Evolutionary conservation across 805 yeast species (phyloP).

Genomic region (Teunomyces funiuensis): DNA sequence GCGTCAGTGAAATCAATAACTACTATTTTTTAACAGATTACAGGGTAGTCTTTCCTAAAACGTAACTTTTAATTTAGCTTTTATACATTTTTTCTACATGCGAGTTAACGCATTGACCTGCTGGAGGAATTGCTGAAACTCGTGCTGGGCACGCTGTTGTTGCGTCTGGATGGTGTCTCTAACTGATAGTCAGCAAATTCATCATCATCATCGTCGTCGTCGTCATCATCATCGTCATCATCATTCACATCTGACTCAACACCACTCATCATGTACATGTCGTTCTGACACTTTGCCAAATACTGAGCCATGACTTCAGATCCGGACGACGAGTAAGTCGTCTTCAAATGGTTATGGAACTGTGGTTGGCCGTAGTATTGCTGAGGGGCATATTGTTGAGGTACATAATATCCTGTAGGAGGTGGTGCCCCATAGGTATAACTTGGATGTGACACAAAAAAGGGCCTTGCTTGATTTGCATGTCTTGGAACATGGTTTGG

Average conservation of each 20-base stretch:
- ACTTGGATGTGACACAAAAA: constrained; percentile 7
- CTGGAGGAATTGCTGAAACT: background rate
- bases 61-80: background rate
- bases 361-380: constrained; percentile 8
- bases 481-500: constrained; percentile 7
- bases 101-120: constrained; percentile 1
- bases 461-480: constrained; percentile 4
- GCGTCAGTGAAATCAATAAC: background rate
- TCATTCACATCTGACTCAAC: no score
- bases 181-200: background rate
- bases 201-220: constrained; percentile 3
- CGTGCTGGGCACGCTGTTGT: background rate
- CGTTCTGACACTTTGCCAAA: constrained; percentile 69
- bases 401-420: constrained; percentile 10
- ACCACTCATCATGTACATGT: constrained; percentile 50
- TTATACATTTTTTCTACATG: background rate
- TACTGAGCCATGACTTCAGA: constrained; percentile 79
- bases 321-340: constrained; percentile 41
- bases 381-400: constrained; percentile 11
- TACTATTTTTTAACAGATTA: no score
- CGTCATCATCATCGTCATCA: constrained; percentile 3
- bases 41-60: no score
- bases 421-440: constrained; percentile 5
- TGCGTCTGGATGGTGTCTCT: background rate
- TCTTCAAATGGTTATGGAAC: constrained; percentile 11